Conservation (phyloP, 305 asterid genomes). For the Rubia tinctorum region DNA sequence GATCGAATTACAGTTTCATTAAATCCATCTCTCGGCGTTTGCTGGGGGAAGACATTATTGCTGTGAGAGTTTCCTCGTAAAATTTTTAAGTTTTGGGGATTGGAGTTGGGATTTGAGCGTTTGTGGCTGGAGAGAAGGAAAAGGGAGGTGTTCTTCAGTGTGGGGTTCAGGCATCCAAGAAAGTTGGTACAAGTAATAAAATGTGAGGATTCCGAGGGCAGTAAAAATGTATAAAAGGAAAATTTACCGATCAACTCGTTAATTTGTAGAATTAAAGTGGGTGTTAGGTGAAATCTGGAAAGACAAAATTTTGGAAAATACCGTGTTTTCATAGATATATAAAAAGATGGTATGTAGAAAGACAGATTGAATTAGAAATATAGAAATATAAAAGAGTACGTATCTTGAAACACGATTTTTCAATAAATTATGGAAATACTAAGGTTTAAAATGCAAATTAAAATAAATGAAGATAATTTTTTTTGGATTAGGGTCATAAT, state of each 20-base stretch:
- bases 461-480: too few relatives aligned
- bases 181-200: not conserved
- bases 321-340: too few relatives aligned
- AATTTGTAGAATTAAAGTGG: too few relatives aligned
- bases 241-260: not conserved
- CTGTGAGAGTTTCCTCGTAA: not conserved
- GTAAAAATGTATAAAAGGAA: not conserved
- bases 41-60: slow-evolving; percentile 89
- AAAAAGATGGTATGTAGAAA: too few relatives aligned
- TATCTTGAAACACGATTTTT: too few relatives aligned
- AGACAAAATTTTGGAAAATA: too few relatives aligned
- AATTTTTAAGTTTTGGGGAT: slow-evolving; percentile 12
- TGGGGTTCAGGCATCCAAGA: slow-evolving; percentile 37
- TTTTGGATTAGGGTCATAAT: too few relatives aligned
- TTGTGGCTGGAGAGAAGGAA: slow-evolving; percentile 6
- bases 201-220: not conserved
- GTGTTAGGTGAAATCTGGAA: too few relatives aligned
- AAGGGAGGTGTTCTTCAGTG: slow-evolving; percentile 9
- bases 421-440: too few relatives aligned
- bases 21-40: slow-evolving; percentile 96
- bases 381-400: too few relatives aligned
- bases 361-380: too few relatives aligned
- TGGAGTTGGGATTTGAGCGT: slow-evolving; percentile 10
- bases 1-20: slow-evolving; percentile 73
- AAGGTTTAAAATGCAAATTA: too few relatives aligned